phyloP scores from a whole-genome alignment of 345 rosid genomes.

The Eucalyptus marginata region DNA sequence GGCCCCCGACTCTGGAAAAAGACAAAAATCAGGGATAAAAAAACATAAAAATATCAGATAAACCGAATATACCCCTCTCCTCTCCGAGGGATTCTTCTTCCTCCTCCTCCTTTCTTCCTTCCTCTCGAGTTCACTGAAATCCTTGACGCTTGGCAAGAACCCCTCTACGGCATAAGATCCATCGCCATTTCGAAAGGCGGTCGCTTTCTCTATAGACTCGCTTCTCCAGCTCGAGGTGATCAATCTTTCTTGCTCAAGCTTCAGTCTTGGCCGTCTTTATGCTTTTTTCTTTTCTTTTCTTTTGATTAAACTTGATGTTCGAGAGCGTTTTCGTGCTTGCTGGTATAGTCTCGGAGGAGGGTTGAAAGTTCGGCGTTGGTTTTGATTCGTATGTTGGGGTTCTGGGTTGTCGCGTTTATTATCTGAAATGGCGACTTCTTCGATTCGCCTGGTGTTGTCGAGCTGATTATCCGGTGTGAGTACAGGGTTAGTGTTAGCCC shows the following conservation, averaged over 20 bases:
- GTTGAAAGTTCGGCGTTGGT: neutral
- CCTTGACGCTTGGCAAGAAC: neutral
- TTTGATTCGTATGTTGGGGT: neutral
- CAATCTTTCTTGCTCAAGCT: neutral
- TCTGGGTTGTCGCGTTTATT: neutral
- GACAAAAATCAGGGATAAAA: neutral
- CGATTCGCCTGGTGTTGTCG: neutral
- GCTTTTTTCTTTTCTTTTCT: neutral
- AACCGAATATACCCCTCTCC: neutral
- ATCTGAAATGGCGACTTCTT: neutral
- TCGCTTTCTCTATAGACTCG: neutral
- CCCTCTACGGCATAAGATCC: neutral
- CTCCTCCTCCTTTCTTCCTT: neutral
- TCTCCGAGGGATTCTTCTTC: neutral
- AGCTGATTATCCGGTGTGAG: neutral
- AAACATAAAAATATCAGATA: neutral
- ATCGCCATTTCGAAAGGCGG: neutral
- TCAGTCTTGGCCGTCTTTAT: neutral
- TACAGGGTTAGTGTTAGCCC: neutral
- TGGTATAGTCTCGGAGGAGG: neutral
- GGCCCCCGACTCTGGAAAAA: neutral
- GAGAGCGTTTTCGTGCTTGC: neutral
- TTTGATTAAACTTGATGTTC: neutral
- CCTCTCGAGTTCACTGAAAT: neutral
- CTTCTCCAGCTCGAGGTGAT: neutral